phyloP scores from a whole-genome alignment of 306 rosid species.

The Luffa acutangula region DNA sequence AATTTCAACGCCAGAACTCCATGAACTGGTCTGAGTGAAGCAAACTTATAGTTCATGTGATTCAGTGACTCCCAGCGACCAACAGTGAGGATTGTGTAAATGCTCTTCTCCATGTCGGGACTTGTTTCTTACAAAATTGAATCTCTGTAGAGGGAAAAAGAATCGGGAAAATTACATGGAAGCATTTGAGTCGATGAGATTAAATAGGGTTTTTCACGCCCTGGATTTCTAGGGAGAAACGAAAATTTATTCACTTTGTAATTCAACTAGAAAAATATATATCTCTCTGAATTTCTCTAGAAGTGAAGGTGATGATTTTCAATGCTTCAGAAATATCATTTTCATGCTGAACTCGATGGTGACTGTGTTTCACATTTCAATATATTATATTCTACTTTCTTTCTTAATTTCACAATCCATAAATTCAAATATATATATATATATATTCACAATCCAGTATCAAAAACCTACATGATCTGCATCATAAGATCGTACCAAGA shows the following conservation, averaged over 20 bases:
- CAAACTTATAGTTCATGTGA: conserved; percentile 51
- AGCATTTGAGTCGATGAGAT: not conserved
- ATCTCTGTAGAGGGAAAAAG: not conserved
- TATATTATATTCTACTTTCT: not conserved
- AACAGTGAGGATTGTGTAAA: conserved; percentile 51
- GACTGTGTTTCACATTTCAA: not conserved
- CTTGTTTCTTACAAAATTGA: conserved; percentile 6
- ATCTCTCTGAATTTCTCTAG: not conserved
- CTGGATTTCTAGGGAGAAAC: not conserved
- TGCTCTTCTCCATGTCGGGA: conserved; percentile 53
- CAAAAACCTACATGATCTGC: not conserved
- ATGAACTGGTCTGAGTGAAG: conserved; percentile 72
- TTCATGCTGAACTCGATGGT: not conserved
- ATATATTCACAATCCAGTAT: not conserved
- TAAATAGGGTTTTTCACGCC: not conserved
- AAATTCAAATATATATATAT: too few species aligned
- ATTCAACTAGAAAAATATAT: not conserved
- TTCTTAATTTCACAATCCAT: not conserved
- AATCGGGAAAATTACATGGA: not conserved
- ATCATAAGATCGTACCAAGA: not conserved
- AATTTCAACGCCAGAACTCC: conserved; percentile 64
- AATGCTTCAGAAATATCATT: not conserved
- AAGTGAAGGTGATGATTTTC: not conserved
- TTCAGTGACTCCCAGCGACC: conserved; percentile 77
- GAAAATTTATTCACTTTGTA: not conserved